phyloP scores from a whole-genome alignment of 495 filamentous ascomycete species.

The Recurvomyces mirabilis region DNA sequence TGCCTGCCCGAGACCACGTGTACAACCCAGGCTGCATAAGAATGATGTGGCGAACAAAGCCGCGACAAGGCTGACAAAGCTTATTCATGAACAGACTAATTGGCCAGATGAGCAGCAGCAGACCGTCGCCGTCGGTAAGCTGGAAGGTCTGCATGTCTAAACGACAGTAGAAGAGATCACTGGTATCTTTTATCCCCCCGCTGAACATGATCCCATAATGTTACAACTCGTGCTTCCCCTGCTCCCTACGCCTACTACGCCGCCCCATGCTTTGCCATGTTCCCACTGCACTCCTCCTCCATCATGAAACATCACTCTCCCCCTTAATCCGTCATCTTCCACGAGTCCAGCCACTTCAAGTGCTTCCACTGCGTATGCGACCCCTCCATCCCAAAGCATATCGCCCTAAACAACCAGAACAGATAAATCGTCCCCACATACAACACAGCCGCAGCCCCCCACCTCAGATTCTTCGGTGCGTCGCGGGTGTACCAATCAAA shows the following conservation, averaged over 20 bases:
- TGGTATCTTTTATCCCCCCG: no score
- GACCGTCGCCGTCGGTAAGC: no score
- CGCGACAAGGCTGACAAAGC: no score
- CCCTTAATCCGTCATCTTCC: conserved; percentile 51
- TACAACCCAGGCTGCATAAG: no score
- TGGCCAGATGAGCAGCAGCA: no score
- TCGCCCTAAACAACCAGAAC: conserved; percentile 83
- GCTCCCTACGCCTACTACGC: neutral
- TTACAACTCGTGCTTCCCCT: neutral
- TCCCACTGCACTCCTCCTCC: neutral
- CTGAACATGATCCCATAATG: neutral
- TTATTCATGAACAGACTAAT: no score
- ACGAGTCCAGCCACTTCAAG: conserved; percentile 76
- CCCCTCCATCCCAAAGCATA: conserved; percentile 93
- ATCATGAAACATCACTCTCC: no score
- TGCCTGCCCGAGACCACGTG: no score
- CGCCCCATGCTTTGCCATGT: neutral
- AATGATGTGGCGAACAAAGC: no score
- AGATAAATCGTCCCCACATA: conserved; percentile 65
- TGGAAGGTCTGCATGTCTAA: no score
- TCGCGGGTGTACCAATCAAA: conserved; percentile 68
- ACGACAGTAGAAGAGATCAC: no score
- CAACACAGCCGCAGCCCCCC: conserved; percentile 54
- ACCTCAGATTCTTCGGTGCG: conserved; percentile 47
- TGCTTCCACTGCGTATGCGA: conserved; percentile 72